Conservation (phyloP, 306 rosid genomes). For the Acacia acuminata region DNA sequence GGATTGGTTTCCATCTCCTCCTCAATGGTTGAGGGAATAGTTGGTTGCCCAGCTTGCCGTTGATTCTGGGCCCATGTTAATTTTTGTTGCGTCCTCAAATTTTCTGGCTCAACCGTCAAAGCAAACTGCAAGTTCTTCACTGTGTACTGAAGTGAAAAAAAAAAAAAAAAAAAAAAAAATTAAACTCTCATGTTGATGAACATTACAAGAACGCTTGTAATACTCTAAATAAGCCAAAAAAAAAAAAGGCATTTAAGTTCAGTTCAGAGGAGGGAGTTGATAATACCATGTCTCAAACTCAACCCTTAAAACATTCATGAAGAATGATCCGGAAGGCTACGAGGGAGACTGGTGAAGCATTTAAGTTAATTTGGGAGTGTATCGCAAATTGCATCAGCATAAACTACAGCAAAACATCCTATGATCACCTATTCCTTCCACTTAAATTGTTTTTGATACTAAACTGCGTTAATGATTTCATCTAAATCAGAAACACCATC, state of each 20-base stretch:
- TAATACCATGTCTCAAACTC: too few relatives aligned
- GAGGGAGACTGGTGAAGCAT: background rate
- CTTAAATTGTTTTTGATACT: background rate
- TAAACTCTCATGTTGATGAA: background rate
- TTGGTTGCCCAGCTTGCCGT: slow-evolving; percentile 62
- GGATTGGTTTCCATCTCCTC: slow-evolving; percentile 81
- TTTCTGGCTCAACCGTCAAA: slow-evolving; percentile 14
- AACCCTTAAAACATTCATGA: too few relatives aligned
- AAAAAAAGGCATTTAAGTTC: too few relatives aligned
- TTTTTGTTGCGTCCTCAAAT: slow-evolving; percentile 46
- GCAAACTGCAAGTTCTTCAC: slow-evolving; percentile 17
- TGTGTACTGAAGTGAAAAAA: background rate
- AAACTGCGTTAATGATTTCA: background rate
- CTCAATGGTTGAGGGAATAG: slow-evolving; percentile 79
- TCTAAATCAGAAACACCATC: slow-evolving; percentile 7
- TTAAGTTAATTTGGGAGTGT: background rate
- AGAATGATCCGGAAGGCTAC: too few relatives aligned
- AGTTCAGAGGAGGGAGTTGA: too few relatives aligned
- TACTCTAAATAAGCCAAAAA: background rate
- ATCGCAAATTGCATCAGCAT: background rate
- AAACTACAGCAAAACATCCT: background rate
- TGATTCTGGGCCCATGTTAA: slow-evolving; percentile 76
- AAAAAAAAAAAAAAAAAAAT: background rate
- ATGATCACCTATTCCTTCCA: background rate
- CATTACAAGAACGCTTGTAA: background rate